A percentile compares a stretch with the other conserved stretches of the same genome.
These are phyloP conservation scores for Yamadazyma triangularis DNA, from an alignment of 1,139 yeast species.

Conservation along the genomic window DNA sequence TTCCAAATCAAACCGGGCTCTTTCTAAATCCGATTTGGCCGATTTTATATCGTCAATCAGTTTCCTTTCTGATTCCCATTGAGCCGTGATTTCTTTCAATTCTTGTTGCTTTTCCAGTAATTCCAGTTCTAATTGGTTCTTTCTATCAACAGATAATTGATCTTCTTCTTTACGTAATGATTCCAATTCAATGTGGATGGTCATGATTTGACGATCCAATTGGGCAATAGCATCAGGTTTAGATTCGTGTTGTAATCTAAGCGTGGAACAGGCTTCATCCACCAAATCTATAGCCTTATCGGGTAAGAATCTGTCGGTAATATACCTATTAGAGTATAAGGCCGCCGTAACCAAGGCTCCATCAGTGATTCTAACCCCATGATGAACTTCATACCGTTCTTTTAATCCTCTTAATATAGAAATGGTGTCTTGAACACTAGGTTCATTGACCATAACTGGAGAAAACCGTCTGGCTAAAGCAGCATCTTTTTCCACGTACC, in stretches of 20 bases:
- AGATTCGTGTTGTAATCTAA: conserved; percentile 91
- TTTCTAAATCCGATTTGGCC: conserved; percentile 79
- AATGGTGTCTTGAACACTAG: conserved; percentile 88
- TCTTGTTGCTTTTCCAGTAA: conserved; percentile 61
- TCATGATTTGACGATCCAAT: conserved; percentile 85
- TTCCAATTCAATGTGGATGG: conserved; percentile 90
- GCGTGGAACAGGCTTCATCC: conserved; percentile 95
- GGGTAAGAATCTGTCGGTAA: conserved; percentile 87
- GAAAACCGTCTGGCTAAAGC: conserved; percentile 91
- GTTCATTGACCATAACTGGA: conserved; percentile 82
- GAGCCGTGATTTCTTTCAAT: conserved; percentile 60
- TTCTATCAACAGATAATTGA: conserved; percentile 73
- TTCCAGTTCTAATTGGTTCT: conserved; percentile 58
- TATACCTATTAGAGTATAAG: conserved; percentile 81
- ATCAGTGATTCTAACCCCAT: conserved; percentile 95
- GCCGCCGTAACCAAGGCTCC: conserved; percentile 94
- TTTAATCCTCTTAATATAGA: conserved; percentile 90
- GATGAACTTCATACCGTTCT: conserved; percentile 94
- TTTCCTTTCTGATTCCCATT: conserved; percentile 81
- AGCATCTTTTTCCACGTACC: conserved; percentile 88
- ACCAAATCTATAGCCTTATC: conserved; percentile 96
- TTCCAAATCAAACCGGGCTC: conserved; percentile 78
- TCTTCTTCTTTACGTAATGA: conserved; percentile 91
- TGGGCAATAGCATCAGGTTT: conserved; percentile 93
- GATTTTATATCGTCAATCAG: conserved; percentile 72